Evolutionary conservation across 2,329 filamentous ascomycete genomes (phyloP).

Genomic region (Thielaviopsis punctulata): DNA sequence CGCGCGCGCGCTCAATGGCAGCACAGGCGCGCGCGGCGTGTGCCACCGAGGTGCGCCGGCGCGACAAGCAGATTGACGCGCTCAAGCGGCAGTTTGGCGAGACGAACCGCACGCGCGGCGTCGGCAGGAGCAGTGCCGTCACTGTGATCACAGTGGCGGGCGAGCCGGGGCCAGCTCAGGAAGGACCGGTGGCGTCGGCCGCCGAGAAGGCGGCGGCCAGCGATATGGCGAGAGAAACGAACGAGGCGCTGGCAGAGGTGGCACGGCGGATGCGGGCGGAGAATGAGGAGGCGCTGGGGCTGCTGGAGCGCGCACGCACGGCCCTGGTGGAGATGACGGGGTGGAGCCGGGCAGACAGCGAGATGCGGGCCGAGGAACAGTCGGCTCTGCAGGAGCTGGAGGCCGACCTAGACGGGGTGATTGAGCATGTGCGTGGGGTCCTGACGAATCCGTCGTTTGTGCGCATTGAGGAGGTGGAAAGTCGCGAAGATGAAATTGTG

Average conservation of each 20-base stretch:
- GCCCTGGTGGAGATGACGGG: constrained; percentile 56
- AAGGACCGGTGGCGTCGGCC: constrained; percentile 12
- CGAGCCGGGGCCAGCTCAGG: constrained; percentile 21
- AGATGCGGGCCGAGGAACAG: constrained; percentile 17
- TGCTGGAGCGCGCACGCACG: constrained; percentile 54
- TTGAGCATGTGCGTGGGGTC: constrained; percentile 66
- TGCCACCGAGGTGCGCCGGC: constrained; percentile 76
- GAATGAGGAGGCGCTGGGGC: constrained; percentile 62
- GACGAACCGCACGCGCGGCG: constrained; percentile 42
- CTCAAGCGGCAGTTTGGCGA: constrained; percentile 77
- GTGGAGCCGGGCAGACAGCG: constrained; percentile 24
- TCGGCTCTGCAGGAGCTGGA: constrained; percentile 48
- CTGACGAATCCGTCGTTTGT: constrained; percentile 95
- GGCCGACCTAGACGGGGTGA: constrained; percentile 54
- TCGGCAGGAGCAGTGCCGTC: constrained; percentile 34
- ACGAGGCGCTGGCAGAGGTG: constrained; percentile 72
- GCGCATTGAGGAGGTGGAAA: constrained; percentile 79
- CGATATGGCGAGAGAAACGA: constrained; percentile 70
- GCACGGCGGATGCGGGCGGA: constrained; percentile 77
- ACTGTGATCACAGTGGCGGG: constrained; percentile 41
- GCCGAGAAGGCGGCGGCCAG: constrained; percentile 31
- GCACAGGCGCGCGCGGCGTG: constrained; percentile 74
- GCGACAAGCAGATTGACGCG: constrained; percentile 74
- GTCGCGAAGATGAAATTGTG: constrained; percentile 81
- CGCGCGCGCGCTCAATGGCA: constrained; percentile 60